Evolutionary conservation across 352 stramenopile genomes (phyloP).

Genomic region (Plasmopara viticola): DNA sequence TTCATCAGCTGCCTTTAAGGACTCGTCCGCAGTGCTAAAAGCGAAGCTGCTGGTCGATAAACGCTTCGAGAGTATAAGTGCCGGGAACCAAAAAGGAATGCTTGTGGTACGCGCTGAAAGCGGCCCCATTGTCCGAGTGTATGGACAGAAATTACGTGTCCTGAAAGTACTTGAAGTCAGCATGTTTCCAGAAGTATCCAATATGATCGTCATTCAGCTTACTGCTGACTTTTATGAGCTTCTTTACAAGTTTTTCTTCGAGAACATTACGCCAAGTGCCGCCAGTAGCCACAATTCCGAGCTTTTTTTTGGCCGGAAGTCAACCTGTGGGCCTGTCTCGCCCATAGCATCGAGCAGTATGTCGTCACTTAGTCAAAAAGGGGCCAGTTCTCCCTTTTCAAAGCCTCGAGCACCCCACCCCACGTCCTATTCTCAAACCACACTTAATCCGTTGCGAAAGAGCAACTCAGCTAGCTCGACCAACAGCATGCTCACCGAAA

Average conservation of each 20-base stretch:
- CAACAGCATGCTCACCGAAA: conserved; percentile 14
- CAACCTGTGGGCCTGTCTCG: conserved; percentile 6
- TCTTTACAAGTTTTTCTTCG: conserved; percentile 84
- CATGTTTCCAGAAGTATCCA: conserved; percentile 75
- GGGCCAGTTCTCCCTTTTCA: conserved; percentile 15
- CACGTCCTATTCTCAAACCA: conserved; percentile 6
- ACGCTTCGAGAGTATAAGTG: conserved; percentile 32
- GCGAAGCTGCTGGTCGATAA: conserved; percentile 62
- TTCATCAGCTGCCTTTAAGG: conserved; percentile 70
- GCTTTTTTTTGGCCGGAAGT: conserved; percentile 56
- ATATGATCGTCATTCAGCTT: conserved; percentile 82
- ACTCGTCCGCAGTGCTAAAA: conserved; percentile 64
- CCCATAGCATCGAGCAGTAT: conserved; percentile 11
- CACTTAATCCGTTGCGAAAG: conserved; percentile 13
- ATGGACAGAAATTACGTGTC: conserved; percentile 63
- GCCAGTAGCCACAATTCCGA: conserved; percentile 30
- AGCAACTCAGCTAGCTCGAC: conserved; percentile 8
- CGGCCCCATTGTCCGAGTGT: conserved; percentile 51
- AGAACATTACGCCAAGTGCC: conserved; percentile 25
- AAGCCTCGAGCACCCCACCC: conserved; percentile 12
- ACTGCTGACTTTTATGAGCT: conserved; percentile 78
- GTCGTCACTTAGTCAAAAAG: conserved; percentile 6
- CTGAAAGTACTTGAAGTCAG: conserved; percentile 75
- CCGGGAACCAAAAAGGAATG: conserved; percentile 62
- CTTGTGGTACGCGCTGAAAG: conserved; percentile 69